Evolutionary conservation across 441 rosid genomes (phyloP).

Genomic region (Pelargonium fulgidum): DNA sequence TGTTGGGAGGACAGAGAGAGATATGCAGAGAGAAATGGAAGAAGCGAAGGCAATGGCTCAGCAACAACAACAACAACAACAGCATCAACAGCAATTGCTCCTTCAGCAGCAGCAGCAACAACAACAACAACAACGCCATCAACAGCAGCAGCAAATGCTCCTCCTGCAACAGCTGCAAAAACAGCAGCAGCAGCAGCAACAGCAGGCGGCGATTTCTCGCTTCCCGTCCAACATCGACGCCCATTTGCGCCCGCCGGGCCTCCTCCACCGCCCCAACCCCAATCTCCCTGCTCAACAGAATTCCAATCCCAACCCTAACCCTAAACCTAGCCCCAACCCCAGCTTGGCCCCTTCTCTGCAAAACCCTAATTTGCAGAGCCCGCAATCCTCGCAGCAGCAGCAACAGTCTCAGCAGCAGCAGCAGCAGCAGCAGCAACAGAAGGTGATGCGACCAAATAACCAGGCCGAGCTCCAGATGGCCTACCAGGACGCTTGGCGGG

Average conservation of each 20-base stretch:
- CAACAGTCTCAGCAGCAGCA: background rate
- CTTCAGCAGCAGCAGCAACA: conserved; percentile 12
- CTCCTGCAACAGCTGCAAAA: conserved; percentile 55
- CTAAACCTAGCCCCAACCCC: conserved; percentile 20
- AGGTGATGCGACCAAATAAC: conserved; percentile 56
- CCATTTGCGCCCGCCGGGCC: conserved; percentile 56
- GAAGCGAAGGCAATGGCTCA: conserved; percentile 38
- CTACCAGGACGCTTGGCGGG: conserved; percentile 91
- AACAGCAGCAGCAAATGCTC: conserved; percentile 41
- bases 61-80: conserved; percentile 41
- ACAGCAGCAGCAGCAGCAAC: conserved; percentile 29
- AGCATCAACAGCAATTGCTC: conserved; percentile 10
- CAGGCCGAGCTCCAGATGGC: conserved; percentile 81
- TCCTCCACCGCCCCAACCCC: conserved; percentile 39
- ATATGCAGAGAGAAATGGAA: conserved; percentile 35
- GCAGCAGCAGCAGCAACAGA: conserved; percentile 39
- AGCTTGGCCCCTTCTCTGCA: conserved; percentile 24
- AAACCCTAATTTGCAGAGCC: conserved; percentile 9
- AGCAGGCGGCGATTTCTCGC: conserved; percentile 44
- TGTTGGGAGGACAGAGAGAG: background rate
- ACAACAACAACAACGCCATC: conserved; percentile 17
- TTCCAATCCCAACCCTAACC: conserved; percentile 19
- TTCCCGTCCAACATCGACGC: conserved; percentile 62
- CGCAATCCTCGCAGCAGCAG: background rate
- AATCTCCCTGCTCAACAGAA: conserved; percentile 23